Evolutionary conservation across 2,329 filamentous ascomycete species (phyloP), one percentile per base, ranked within the genome.

Genomic region (Scleromitrula shiraiana): DNA sequence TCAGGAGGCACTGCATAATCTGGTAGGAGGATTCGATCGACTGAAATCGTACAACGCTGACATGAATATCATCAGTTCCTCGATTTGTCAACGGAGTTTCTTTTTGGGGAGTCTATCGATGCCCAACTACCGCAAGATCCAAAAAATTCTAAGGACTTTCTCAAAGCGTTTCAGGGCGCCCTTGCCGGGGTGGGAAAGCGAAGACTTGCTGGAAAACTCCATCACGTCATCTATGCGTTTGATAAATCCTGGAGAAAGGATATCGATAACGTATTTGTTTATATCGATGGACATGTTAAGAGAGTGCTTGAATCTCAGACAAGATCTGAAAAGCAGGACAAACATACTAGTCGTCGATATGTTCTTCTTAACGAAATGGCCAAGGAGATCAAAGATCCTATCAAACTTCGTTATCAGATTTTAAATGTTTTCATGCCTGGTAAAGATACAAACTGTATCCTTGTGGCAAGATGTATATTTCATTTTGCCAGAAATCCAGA

Each of bases 361-460:
- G 66, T 78, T 10, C 80, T 82, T 49, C 67, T 81, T 9, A 63
- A 80, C 49, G 76, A 78, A 56, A 61, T 83, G 26, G 68, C 75
- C 14, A 66, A 71, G 40, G 64, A 69, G 5, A 67, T 66, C 55
- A 67, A 50, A 56, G 73, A 66, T 62, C 68, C 49, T 54, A 67
- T 62, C 10, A 55, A 64, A 7, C 51, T 63, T 3, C 44, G 55
- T 14, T 53, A 54, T 35, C 68, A 73, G 46, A 59, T 73, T 7
- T 62, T 76, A 23, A 69, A 69, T 44, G 71, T 78, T 43, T 71
- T 80, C 41, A 62, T 77, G 2, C 77, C 75, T 0, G 76, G 75
- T 0, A 67, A 75, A 2, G 77, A 81, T 51, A 78, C 75, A 0
- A 78, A 73, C 0, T 74, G 73, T 1, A 66, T 65, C 27, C 66